These are phyloP conservation scores for Cyclanthera cordifolia DNA, from an alignment of 306 rosid species.

Conservation along the genomic window DNA sequence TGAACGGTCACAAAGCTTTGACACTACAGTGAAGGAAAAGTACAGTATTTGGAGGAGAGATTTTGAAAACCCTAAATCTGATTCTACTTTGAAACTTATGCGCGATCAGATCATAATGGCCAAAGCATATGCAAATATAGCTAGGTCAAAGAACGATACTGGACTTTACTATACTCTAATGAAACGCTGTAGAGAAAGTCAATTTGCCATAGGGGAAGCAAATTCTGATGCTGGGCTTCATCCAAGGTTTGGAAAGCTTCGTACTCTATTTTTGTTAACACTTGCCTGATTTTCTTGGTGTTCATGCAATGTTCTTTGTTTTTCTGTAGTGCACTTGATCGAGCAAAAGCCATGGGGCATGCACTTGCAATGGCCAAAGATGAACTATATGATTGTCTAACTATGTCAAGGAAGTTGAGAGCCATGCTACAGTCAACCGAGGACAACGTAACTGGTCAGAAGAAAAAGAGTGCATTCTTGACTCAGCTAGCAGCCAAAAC, in stretches of 20 bases:
- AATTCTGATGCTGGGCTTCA: slow-evolving; percentile 73
- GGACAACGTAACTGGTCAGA: slow-evolving; percentile 49
- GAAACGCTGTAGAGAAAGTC: slow-evolving; percentile 48
- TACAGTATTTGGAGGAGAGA: slow-evolving; percentile 95
- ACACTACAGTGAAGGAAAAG: slow-evolving; percentile 52
- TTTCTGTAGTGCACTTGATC: slow-evolving; percentile 59
- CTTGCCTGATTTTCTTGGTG: slow-evolving; percentile 14
- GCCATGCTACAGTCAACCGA: slow-evolving; percentile 85
- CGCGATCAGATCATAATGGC: slow-evolving; percentile 96
- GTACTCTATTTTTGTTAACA: slow-evolving; percentile 18
- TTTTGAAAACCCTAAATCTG: slow-evolving; percentile 74
- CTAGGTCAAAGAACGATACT: slow-evolving; percentile 63
- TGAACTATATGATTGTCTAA: slow-evolving; percentile 61
- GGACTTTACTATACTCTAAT: slow-evolving; percentile 47
- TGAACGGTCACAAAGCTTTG: slow-evolving; percentile 51
- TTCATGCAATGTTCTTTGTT: slow-evolving; percentile 26
- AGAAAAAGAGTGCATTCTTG: slow-evolving; percentile 78
- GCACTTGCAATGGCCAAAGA: slow-evolving; percentile 78
- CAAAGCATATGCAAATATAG: slow-evolving; percentile 70
- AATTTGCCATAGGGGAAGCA: slow-evolving; percentile 70
- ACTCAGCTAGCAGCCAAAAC: slow-evolving; percentile 91
- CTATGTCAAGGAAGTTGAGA: slow-evolving; percentile 65
- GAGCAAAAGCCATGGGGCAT: slow-evolving; percentile 89
- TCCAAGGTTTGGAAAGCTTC: slow-evolving; percentile 41
- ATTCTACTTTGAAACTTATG: slow-evolving; percentile 85